Evolutionary conservation across 208 protist genomes (phyloP).

Genomic region (Leishmania aethiopica): DNA sequence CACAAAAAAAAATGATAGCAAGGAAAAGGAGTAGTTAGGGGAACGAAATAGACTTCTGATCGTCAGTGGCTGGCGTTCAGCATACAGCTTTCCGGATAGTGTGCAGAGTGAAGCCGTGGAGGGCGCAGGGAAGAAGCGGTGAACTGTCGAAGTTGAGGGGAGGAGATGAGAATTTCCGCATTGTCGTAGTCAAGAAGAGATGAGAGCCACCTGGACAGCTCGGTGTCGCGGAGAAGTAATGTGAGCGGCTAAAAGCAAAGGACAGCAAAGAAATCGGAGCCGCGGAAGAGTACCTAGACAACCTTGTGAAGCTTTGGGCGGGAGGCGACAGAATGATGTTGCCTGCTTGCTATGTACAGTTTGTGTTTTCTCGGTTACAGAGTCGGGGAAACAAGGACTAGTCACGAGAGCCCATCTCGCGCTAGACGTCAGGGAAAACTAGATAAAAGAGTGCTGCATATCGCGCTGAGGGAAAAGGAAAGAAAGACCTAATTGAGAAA

Average conservation of each 20-base stretch:
- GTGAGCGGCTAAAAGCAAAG: not conserved
- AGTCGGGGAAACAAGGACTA: not conserved
- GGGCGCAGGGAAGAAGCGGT: not conserved
- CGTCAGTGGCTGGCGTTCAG: not conserved
- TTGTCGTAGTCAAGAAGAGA: not conserved
- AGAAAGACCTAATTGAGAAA: not conserved
- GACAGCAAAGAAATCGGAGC: not conserved
- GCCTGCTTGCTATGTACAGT: not conserved
- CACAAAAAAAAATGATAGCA: not conserved
- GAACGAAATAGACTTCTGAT: not conserved
- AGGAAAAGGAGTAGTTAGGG: not conserved
- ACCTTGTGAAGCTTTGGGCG: not conserved
- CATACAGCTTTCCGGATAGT: not conserved
- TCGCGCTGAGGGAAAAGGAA: not conserved
- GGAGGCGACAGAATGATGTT: not conserved
- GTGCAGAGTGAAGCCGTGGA: not conserved
- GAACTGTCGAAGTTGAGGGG: not conserved
- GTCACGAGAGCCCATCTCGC: constrained; percentile 13
- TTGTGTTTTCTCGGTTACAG: not conserved
- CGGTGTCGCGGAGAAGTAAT: not conserved
- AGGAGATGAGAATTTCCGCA: not conserved
- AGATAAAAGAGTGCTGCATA: not conserved
- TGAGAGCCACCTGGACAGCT: constrained; percentile 1
- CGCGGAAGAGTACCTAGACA: not conserved
- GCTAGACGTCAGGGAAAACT: constrained; percentile 1